Evolutionary conservation across 352 stramenopile species (phyloP), one percentile per base, ranked within the genome.

Genomic region (Globisporangium ultimum): DNA sequence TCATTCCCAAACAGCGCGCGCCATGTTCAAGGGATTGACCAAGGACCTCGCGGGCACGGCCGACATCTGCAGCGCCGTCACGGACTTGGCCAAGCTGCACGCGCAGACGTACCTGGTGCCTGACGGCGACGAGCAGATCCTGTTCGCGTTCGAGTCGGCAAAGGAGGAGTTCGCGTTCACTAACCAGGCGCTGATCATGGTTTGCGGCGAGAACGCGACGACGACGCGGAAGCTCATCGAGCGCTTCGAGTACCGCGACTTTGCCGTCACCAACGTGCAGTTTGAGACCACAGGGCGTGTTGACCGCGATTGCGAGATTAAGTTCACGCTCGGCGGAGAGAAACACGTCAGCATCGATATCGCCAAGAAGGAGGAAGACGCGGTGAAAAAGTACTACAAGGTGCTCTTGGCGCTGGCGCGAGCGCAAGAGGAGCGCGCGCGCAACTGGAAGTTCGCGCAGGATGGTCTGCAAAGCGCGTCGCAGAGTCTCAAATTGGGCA

Each of bases 141-240:
- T 70, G 14, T 87, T 89, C 46, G 72, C 68, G 5, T 64, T 89
- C 46, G 52, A 75, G 36, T 83, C 77, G 13, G 48, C 65, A 5
- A 83, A 87, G 43, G 76, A 87, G 49, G 79, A 85, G 59, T 87
- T 84, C 43, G 66, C 70, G 12, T 84, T 88, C 68, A 87, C 78
- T 13, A 88, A 80, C 66, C 58, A 83, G 53, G 79, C 79, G 17
- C 22, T 89, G 34, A 68, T 89, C 52, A 63, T 55, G 17, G 17
- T 71, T 11, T 46, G 66, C 45, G 76, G 72, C 20, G 63, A 74
- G 43, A 80, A 28, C 43, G 71, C 76, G 14, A 81, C 65, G 0
- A 87, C 76, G 0, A 84, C 79, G 3, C 79, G 79, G 22, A 74
- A 74, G 53, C 66, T 87, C 13, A 71, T 83, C 18, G 32, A 71